Base-by-base conservation (phyloP, 163 green algal genomes). In the Scenedesmus sp. region DNA sequence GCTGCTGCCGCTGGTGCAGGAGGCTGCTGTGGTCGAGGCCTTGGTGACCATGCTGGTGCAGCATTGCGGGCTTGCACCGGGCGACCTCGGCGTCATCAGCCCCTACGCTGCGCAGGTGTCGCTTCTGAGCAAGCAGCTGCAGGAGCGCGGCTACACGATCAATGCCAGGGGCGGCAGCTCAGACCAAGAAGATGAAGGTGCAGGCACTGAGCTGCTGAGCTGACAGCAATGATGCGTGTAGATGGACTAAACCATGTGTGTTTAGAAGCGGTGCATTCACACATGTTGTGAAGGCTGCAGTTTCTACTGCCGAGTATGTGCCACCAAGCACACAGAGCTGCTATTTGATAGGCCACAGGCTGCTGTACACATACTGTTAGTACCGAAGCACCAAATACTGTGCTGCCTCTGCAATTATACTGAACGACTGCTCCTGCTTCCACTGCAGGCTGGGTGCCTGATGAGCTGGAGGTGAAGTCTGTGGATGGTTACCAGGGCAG, bases 401-500 rank as follows among this genome's bases (percentile, higher is more conserved):
- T 61, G 51, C 51, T 61, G 51, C 51, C n/a, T n/a, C n/a, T n/a
- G n/a, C n/a, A n/a, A n/a, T n/a, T n/a, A n/a, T n/a, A n/a, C n/a
- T n/a, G 9, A 30, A 16, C 56, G 6, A 26, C 18, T 24, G 65
- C 30, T 81, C 43, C 24, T 84, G 30, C 80, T 40, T 43, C 33
- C 70, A 43, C 49, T 40, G 15, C 90, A 92, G 92, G 65, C 37
- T 70, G 22, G 40, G 83, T 81, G 61, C 22, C 59, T 65, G 37
- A 65, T n/a, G 89, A 61, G 7, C 85, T 98, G 15, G 96, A 99
- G 92, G 94, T 95, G 37, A 91, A 98, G 70, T 99, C 98, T 0
- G 93, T 99, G 6, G 98, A 99, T 93, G 97, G 96, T 80, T 98
- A 95, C 91, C 98, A 99, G 94, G 98, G 98, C 0, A 92, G 97